Percentiles rank a stretch among this genome's conserved stretches.
These are phyloP conservation scores for Colletotrichum sp. DNA, from an alignment of 2,329 filamentous ascomycete species.

Conservation along the genomic window DNA sequence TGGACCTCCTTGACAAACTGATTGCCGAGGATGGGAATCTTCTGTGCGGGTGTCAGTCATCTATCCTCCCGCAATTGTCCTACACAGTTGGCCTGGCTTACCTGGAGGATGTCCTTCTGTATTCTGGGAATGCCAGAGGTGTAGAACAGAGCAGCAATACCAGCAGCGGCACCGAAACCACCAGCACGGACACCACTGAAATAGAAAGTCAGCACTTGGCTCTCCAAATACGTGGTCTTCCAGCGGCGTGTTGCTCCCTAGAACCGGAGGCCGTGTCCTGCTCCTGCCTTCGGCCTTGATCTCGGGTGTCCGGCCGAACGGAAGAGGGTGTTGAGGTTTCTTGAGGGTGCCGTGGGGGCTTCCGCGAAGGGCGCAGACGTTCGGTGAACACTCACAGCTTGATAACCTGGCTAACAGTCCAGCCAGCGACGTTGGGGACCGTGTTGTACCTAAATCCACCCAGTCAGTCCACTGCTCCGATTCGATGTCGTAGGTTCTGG, in stretches of 20 bases:
- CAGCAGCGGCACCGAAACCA: constrained; percentile 62
- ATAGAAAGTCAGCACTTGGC: background rate
- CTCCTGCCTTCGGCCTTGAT: background rate
- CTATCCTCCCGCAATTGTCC: constrained; percentile 25
- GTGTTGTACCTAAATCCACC: constrained; percentile 57
- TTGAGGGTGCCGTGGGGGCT: too few species aligned
- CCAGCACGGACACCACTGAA: constrained; percentile 56
- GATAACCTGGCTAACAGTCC: constrained; percentile 51
- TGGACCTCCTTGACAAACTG: constrained; percentile 60
- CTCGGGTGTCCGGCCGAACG: background rate
- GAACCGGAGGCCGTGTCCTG: background rate
- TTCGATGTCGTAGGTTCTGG: background rate
- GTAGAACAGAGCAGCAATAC: constrained; percentile 64
- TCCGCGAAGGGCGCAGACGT: background rate
- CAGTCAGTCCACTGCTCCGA: constrained; percentile 30
- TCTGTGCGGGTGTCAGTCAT: constrained; percentile 38
- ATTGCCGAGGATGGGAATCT: constrained; percentile 58
- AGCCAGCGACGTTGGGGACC: constrained; percentile 60
- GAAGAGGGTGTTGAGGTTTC: background rate
- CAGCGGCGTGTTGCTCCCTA: background rate
- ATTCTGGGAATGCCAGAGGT: constrained; percentile 67
- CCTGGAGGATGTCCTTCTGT: constrained; percentile 63
- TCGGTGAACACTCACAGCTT: constrained; percentile 54
- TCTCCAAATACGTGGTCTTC: background rate
- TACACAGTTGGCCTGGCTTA: constrained; percentile 32